A percentile compares a stretch with the other conserved stretches of the same genome.
Conservation (phyloP, 371 early-diverging fungal genomes). For the Mycotypha africana region DNA sequence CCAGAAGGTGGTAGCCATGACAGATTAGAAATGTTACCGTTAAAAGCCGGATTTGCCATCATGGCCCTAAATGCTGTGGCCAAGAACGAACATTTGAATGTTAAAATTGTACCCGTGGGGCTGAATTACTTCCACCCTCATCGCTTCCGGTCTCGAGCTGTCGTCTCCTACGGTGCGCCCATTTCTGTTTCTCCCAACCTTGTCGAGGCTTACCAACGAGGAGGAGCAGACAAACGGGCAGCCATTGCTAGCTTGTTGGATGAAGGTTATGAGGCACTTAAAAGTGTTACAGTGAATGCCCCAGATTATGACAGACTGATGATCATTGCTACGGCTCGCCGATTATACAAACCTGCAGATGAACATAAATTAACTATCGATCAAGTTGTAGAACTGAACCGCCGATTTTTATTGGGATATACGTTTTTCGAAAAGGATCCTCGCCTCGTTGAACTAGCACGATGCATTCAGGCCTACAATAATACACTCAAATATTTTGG, state of each 20-base stretch:
- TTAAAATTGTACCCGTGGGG: constrained; percentile 90
- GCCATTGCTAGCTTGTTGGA: constrained; percentile 78
- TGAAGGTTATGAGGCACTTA: constrained; percentile 70
- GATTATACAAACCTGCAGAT: constrained; percentile 65
- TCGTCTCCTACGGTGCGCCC: constrained; percentile 93
- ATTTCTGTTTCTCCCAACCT: constrained; percentile 67
- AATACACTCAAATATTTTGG: constrained; percentile 72
- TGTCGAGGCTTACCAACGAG: constrained; percentile 76
- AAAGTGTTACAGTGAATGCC: constrained; percentile 85
- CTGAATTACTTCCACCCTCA: constrained; percentile 96
- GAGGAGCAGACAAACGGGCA: constrained; percentile 77
- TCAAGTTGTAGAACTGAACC: constrained; percentile 62
- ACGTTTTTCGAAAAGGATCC: constrained; percentile 52
- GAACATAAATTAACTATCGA: constrained; percentile 55
- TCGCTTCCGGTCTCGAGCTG: constrained; percentile 92
- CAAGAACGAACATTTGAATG: constrained; percentile 68
- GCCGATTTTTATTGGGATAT: constrained; percentile 67
- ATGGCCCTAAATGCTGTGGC: constrained; percentile 93
- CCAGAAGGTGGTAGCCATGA: no score
- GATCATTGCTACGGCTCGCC: constrained; percentile 71
- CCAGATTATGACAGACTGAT: constrained; percentile 92
- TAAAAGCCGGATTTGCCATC: constrained; percentile 69
- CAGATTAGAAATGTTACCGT: no score
- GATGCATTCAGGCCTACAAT: constrained; percentile 72
- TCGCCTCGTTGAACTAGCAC: constrained; percentile 47